Evolutionary conservation across 2,329 filamentous ascomycete species (phyloP), one percentile per base, ranked within the genome.

Genomic region (Fusarium compactum): DNA sequence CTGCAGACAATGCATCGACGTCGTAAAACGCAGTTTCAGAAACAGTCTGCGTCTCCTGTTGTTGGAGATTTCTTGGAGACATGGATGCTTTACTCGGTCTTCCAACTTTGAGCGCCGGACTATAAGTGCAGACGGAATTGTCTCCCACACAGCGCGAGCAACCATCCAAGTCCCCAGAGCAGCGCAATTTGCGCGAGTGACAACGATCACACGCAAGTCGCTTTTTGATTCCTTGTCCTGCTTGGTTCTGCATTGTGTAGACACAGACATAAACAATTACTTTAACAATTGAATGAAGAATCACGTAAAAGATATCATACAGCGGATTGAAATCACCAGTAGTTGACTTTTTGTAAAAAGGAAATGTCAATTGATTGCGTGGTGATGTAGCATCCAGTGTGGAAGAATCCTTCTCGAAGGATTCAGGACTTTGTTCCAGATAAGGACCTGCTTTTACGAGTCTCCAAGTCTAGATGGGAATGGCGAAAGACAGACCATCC

Each of bases 151-250:
- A 54, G 11, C 51, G 40, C 1, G 20, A 24, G 15, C 51, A 54
- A 12, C 51, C 51, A 44, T 54, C 38, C 25, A 32, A n/a, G 11
- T 54, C 51, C 6, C 51, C 51, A 8, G 51, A 54, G 22, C 51
- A 54, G 16, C 51, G 51, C 8, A 54, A 12, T 54, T 54, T 54
- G n/a, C 51, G 51, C 8, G 51, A 44, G 12, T 54, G 51, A n/a
- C 51, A 54, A 14, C 51, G 40, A 20, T 54, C 51, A 29, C 51
- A 54, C 4, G 51, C 51, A n/a, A 54, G 51, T 14, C 51, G 43
- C 38, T 54, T 54, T 20, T 25, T 54, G 10, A 27, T 20, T 44
- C n/a, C 11, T 18, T 10, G 14, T 16, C 34, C 50, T 8, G 34
- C 16, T 6, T 38, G 51, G 22, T 40, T 54, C 15, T 44, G 40